These are phyloP conservation scores for Geosmithia flava DNA, from an alignment of 2,329 filamentous ascomycete genomes.

Conservation along the genomic window DNA sequence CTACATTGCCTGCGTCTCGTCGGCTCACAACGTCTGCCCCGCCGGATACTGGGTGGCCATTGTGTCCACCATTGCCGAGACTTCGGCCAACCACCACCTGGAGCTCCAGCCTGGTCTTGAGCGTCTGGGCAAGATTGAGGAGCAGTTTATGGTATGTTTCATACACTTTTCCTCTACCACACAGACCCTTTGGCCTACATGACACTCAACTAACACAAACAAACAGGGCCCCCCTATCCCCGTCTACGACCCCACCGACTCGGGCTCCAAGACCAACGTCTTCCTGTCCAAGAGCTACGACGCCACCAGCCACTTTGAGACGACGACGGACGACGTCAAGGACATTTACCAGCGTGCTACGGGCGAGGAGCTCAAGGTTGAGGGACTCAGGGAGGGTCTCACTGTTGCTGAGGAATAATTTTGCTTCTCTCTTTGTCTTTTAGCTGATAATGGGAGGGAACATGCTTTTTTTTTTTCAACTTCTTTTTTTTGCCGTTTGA, in stretches of 20 bases:
- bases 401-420: conserved; percentile 56
- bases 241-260: conserved; percentile 80
- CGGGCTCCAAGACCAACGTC: conserved; percentile 77
- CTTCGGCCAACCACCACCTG: conserved; percentile 82
- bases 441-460: no score
- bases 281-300: conserved; percentile 99
- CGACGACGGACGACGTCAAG: conserved; percentile 76
- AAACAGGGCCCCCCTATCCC: conserved; percentile 67
- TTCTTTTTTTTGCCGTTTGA: conserved; percentile 3
- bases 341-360: conserved; percentile 81
- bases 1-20: conserved; percentile 92
- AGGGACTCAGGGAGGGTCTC: conserved; percentile 71
- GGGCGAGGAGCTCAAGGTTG: conserved; percentile 77
- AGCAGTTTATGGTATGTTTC: conserved; percentile 75
- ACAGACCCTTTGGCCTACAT: no score
- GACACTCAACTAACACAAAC: not conserved
- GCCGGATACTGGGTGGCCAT: conserved; percentile 99
- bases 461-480: no score
- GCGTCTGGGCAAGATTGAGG: conserved; percentile 83
- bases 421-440: conserved; percentile 4
- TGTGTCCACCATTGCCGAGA: conserved; percentile 93
- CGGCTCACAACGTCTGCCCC: conserved; percentile 94
- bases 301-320: conserved; percentile 96
- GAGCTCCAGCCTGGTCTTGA: conserved; percentile 90
- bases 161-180: not conserved